Evolutionary conservation across 148 eudicot species (phyloP), one percentile per base, ranked within the genome.

Genomic region (Pharnaceum exiguum): DNA sequence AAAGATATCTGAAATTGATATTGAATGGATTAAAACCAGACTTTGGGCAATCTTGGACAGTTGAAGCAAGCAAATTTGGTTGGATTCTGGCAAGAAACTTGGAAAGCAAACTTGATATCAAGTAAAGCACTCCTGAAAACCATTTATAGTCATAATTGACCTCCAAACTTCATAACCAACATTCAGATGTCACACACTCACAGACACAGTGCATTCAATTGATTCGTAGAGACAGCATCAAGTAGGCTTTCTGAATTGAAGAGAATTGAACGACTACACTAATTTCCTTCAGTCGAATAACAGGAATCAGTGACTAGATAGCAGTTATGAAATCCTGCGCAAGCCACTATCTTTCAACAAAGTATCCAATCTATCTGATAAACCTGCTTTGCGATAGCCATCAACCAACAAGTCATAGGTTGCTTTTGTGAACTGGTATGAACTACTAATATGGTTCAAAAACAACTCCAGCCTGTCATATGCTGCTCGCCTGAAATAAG

Each of bases 381-480:
- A 56, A 17, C 77, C 79, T 3, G 79, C 82, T 60, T 72, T 38
- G 22, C 55, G 26, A 57, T 77, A 77, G 5, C 80, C 86, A 60
- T 69, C 55, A 57, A 56, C 64, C 67, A 81, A 63, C 46, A 81
- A 42, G 52, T 75, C 78, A 60, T 63, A 75, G 38, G 55, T 66
- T 1, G 82, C 56, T 66, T 67, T 68, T 32, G 74, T 40, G 35
- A 77, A 59, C 71, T 69, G 59, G 61, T 66, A 51, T 0, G 74
- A 68, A 35, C 36, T 49, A 62, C 65, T 69, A 8, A 77, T 43
- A 62, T 59, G 58, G 49, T 75, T 75, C 60, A 81, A 46, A 51
- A 80, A 77, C 46, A 77, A 15, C 55, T 72, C 78, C 4, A 77
- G 46, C 59, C 82, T 77, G 45, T 77, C 86, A 67, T 69, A 75